Conservation (phyloP, 257 asterid genomes). For the Ligustrum vulgare region DNA sequence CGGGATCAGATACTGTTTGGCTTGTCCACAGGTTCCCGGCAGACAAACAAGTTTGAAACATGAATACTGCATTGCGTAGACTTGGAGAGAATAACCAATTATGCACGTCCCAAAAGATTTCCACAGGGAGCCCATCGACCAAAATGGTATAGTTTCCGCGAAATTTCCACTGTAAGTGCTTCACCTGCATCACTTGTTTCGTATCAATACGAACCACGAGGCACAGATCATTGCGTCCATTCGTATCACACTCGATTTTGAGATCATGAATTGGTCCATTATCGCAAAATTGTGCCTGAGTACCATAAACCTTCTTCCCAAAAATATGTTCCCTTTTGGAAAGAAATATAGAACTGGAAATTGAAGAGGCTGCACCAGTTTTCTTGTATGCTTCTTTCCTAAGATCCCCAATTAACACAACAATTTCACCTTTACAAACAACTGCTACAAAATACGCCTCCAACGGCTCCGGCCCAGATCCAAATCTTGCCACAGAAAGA, state of each 20-base stretch:
- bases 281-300: slow-evolving; percentile 38
- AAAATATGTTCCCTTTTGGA: slow-evolving; percentile 43
- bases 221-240: slow-evolving; percentile 34
- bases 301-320: slow-evolving; percentile 41
- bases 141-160: slow-evolving; percentile 48
- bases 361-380: slow-evolving; percentile 32
- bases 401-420: slow-evolving; percentile 46
- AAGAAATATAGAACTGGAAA: slow-evolving; percentile 36
- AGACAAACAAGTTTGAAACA: slow-evolving; percentile 45
- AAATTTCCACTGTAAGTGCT: slow-evolving; percentile 46
- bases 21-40: slow-evolving; percentile 48
- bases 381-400: slow-evolving; percentile 46
- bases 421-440: slow-evolving; percentile 41
- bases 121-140: slow-evolving; percentile 43
- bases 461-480: slow-evolving; percentile 51
- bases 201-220: slow-evolving; percentile 42
- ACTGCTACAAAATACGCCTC: slow-evolving; percentile 44
- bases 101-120: slow-evolving; percentile 53
- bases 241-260: slow-evolving; percentile 46
- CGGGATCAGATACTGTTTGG: slow-evolving; percentile 40
- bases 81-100: slow-evolving; percentile 44
- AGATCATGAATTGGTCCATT: slow-evolving; percentile 41
- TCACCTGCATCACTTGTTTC: slow-evolving; percentile 48
- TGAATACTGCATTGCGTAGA: slow-evolving; percentile 40
- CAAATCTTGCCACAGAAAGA: slow-evolving; percentile 43